Evolutionary conservation across 2,329 filamentous ascomycete genomes (phyloP).

Genomic region (Aspergillus floridensis): DNA sequence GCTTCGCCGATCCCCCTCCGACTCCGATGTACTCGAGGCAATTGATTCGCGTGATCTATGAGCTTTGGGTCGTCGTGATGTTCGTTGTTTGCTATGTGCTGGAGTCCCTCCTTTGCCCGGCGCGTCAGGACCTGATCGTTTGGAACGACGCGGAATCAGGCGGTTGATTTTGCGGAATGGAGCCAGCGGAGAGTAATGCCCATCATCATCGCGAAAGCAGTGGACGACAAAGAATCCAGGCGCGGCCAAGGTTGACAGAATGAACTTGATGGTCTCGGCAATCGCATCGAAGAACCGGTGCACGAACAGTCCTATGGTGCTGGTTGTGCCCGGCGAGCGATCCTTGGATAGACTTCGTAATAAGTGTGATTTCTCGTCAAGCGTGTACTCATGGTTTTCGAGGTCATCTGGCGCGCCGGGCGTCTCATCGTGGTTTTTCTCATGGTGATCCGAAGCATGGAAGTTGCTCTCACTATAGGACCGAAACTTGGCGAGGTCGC

Average conservation of each 20-base stretch:
- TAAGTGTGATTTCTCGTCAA: slow-evolving; percentile 69
- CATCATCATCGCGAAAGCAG: slow-evolving; percentile 77
- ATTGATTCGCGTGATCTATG: slow-evolving; percentile 43
- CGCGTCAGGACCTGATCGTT: slow-evolving; percentile 19
- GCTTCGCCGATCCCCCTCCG: slow-evolving; percentile 46
- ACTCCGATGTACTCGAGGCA: slow-evolving; percentile 55
- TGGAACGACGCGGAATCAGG: slow-evolving; percentile 22
- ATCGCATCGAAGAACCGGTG: slow-evolving; percentile 69
- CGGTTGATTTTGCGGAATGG: slow-evolving; percentile 64
- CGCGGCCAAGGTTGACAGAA: slow-evolving; percentile 73
- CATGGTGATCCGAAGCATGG: slow-evolving; percentile 29
- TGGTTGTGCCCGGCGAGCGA: slow-evolving; percentile 34
- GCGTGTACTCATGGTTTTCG: slow-evolving; percentile 31
- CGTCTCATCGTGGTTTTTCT: slow-evolving; percentile 28
- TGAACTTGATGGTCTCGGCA: slow-evolving; percentile 71
- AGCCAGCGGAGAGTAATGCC: slow-evolving; percentile 72
- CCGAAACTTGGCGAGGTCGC: slow-evolving; percentile 38
- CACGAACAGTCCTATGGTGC: slow-evolving; percentile 54
- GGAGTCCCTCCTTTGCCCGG: slow-evolving; percentile 24
- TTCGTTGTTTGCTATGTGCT: slow-evolving; percentile 29
- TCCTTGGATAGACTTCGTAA: slow-evolving; percentile 47
- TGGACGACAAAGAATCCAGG: slow-evolving; percentile 80
- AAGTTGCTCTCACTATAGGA: slow-evolving; percentile 45
- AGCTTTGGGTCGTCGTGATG: slow-evolving; percentile 31
- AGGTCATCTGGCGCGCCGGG: slow-evolving; percentile 23